Evolutionary conservation across 2,329 filamentous ascomycete species (phyloP).

Genomic region (Pseudogymnoascus pannorum): DNA sequence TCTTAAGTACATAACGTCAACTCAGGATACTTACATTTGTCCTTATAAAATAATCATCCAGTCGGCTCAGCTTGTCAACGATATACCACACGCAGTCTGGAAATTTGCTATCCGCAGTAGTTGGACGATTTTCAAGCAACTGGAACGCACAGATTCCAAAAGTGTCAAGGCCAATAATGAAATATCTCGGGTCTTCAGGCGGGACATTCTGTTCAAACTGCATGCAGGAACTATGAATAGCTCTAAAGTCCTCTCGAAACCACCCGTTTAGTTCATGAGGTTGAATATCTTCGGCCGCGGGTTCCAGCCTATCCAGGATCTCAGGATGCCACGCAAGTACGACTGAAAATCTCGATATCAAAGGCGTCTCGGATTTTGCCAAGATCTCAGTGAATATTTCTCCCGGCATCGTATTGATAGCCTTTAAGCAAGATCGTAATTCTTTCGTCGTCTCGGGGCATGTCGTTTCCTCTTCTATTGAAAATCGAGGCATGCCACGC

Average conservation of each 20-base stretch:
- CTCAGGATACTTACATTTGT: neutral
- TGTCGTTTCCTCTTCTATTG: neutral
- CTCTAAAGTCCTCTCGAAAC: neutral
- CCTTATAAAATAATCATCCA: neutral
- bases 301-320: neutral
- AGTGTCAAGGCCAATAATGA: neutral
- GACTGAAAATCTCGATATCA: neutral
- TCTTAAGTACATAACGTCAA: neutral
- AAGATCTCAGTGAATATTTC: neutral
- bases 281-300: neutral
- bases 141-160: constrained; percentile 1
- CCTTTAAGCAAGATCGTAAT: neutral
- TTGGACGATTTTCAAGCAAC: neutral
- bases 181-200: neutral
- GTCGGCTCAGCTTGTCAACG: neutral
- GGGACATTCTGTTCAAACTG: neutral
- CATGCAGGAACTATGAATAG: neutral
- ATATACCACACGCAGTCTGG: constrained; percentile 6
- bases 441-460: neutral
- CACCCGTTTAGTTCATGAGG: neutral
- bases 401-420: neutral
- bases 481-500: neutral
- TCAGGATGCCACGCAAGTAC: constrained; percentile 1
- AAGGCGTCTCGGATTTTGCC: neutral
- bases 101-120: neutral